Evolutionary conservation across 805 yeast genomes (phyloP).

Genomic region (Saturnispora hagleri): DNA sequence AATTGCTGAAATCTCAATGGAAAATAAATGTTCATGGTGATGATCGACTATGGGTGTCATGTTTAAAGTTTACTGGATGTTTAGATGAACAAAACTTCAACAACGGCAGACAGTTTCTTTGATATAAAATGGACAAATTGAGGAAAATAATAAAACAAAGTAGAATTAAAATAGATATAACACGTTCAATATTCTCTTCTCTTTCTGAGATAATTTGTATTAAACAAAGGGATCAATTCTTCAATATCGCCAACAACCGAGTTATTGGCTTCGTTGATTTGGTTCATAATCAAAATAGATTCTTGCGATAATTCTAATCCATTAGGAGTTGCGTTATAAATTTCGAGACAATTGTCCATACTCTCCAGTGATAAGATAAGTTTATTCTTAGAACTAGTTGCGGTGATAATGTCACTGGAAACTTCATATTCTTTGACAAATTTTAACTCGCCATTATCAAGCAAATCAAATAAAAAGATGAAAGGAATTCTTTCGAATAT

Average conservation of each 20-base stretch:
- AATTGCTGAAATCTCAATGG: slow-evolving; percentile 37
- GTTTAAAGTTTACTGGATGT: slow-evolving; percentile 22
- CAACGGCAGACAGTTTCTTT: slow-evolving; percentile 19
- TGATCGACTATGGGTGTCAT: slow-evolving; percentile 21
- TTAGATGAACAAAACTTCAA: slow-evolving; percentile 20
- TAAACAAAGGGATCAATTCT: slow-evolving; percentile 43
- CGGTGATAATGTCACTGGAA: slow-evolving; percentile 20
- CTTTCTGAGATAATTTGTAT: slow-evolving; percentile 45
- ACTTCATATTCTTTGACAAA: slow-evolving; percentile 25
- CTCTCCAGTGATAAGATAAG: slow-evolving; percentile 23
- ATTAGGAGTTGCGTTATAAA: slow-evolving; percentile 19
- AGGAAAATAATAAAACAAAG: neutral
- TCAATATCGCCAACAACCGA: slow-evolving; percentile 23
- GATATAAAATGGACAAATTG: neutral
- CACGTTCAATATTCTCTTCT: slow-evolving; percentile 48
- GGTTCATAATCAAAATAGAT: slow-evolving; percentile 21
- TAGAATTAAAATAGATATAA: neutral
- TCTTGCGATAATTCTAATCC: slow-evolving; percentile 17
- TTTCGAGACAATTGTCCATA: slow-evolving; percentile 16
- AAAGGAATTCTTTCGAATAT: slow-evolving; percentile 39
- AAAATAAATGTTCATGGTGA: slow-evolving; percentile 18
- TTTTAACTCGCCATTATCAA: slow-evolving; percentile 23
- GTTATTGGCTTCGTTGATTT: slow-evolving; percentile 18
- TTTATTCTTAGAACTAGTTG: slow-evolving; percentile 17
- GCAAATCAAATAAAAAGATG: slow-evolving; percentile 30